Evolutionary conservation across 2,329 filamentous ascomycete species (phyloP).

Genomic region (Claviceps paspali): DNA sequence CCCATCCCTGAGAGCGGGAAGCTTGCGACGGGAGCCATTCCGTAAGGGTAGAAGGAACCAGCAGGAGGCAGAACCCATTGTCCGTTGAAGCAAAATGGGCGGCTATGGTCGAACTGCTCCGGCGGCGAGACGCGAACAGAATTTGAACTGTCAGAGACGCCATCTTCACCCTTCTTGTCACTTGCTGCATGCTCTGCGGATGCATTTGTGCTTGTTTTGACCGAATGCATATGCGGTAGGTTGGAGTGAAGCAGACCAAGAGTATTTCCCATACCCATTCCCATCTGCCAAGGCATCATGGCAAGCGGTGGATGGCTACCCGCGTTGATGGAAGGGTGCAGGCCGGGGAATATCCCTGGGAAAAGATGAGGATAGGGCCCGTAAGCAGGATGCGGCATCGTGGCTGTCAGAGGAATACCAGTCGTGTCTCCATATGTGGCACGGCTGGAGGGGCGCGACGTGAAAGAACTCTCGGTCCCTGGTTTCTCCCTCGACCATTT

Average conservation of each 20-base stretch:
- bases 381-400: constrained; percentile 13
- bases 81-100: constrained; percentile 29
- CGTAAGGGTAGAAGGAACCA: constrained; percentile 12
- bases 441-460: constrained; percentile 10
- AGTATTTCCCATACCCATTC: constrained; percentile 16
- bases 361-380: constrained; percentile 17
- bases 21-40: constrained; percentile 14
- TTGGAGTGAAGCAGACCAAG: constrained; percentile 13
- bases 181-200: constrained; percentile 10
- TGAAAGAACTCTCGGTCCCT: constrained; percentile 9
- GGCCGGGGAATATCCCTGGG: constrained; percentile 16
- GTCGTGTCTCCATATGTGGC: constrained; percentile 3
- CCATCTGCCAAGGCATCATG: constrained; percentile 25
- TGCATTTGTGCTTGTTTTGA: constrained; percentile 9
- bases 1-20: constrained; percentile 14
- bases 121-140: constrained; percentile 22
- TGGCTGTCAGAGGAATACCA: constrained; percentile 5
- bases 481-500: constrained; percentile 32
- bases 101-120: constrained; percentile 30
- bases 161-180: constrained; percentile 17
- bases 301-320: constrained; percentile 18
- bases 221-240: constrained; percentile 11
- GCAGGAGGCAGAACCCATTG: constrained; percentile 25
- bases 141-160: constrained; percentile 17
- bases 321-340: constrained; percentile 16